These are phyloP conservation scores for Coix lacrymajobi DNA, from an alignment of 176 grass and related monocot species.

Conservation along the genomic window DNA sequence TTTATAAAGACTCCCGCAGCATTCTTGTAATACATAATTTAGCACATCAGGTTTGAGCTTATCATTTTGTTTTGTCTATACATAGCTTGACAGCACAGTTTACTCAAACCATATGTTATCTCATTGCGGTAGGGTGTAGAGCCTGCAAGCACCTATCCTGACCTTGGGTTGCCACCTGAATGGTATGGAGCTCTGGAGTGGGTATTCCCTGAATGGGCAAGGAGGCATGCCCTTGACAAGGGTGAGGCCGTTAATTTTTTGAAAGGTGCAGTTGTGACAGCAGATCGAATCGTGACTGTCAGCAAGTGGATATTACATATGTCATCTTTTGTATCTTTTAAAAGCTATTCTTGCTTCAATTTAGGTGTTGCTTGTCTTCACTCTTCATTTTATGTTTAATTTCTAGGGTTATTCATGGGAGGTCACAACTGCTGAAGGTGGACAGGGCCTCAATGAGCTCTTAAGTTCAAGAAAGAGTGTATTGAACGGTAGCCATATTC, in stretches of 20 bases:
- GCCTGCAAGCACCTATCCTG: conserved; percentile 76
- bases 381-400: conserved; percentile 11
- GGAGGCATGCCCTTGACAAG: conserved; percentile 87
- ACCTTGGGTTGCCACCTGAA: conserved; percentile 72
- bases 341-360: not conserved
- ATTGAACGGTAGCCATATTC: conserved; percentile 63
- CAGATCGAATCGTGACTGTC: conserved; percentile 88
- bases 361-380: not conserved
- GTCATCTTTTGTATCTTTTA: not conserved
- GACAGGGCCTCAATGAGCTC: conserved; percentile 86
- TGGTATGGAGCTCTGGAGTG: conserved; percentile 98
- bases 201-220: conserved; percentile 93
- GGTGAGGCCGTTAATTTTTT: conserved; percentile 93
- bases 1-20: conserved; percentile 84
- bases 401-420: conserved; percentile 96
- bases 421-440: conserved; percentile 91
- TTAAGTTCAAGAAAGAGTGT: conserved; percentile 76
- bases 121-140: conserved; percentile 70
- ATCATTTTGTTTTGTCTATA: conserved; percentile 7
- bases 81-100: not conserved
- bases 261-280: conserved; percentile 91
- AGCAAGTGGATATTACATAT: conserved; percentile 61
- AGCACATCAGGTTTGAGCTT: conserved; percentile 75
- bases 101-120: not conserved
- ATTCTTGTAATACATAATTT: conserved; percentile 96